Evolutionary conservation across 2,329 filamentous ascomycete species (phyloP).

Genomic region (Diaporthe vaccinii): DNA sequence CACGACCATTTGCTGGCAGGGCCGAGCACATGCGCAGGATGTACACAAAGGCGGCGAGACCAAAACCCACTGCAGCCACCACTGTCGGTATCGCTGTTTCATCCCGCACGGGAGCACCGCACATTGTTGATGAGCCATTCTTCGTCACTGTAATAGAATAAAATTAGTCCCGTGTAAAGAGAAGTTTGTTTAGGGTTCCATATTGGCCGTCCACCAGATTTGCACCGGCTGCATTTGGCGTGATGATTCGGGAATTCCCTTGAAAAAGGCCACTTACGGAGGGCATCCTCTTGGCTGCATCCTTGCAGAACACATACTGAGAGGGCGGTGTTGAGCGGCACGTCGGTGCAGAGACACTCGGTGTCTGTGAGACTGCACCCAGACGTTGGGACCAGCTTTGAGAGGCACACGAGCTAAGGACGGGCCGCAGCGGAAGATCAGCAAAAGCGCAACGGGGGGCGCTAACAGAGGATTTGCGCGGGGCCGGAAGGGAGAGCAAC

Average conservation of each 20-base stretch:
- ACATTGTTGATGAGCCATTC: constrained; percentile 19
- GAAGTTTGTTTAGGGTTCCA: too few species aligned
- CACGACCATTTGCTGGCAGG: not conserved
- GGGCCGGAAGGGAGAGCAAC: not conserved
- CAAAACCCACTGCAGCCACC: constrained; percentile 5
- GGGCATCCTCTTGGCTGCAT: not conserved
- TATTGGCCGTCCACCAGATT: not conserved
- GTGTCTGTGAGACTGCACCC: constrained; percentile 12
- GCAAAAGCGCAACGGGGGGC: not conserved
- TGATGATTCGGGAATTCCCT: too few species aligned
- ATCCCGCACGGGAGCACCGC: not conserved
- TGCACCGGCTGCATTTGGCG: not conserved
- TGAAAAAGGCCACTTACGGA: not conserved
- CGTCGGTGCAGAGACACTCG: constrained; percentile 20
- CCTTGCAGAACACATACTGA: constrained; percentile 18
- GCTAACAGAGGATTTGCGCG: constrained; percentile 19
- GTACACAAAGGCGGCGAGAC: constrained; percentile 4
- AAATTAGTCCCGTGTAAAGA: not conserved
- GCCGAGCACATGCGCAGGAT: constrained; percentile 19
- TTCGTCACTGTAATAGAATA: not conserved
- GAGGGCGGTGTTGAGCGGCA: constrained; percentile 12
- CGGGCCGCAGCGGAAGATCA: constrained; percentile 27
- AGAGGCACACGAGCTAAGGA: constrained; percentile 21
- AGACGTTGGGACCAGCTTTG: constrained; percentile 8
- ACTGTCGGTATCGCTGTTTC: not conserved